Base-by-base conservation (phyloP, 371 early-diverging fungal species). In the Syncephalastrum sp. region DNA sequence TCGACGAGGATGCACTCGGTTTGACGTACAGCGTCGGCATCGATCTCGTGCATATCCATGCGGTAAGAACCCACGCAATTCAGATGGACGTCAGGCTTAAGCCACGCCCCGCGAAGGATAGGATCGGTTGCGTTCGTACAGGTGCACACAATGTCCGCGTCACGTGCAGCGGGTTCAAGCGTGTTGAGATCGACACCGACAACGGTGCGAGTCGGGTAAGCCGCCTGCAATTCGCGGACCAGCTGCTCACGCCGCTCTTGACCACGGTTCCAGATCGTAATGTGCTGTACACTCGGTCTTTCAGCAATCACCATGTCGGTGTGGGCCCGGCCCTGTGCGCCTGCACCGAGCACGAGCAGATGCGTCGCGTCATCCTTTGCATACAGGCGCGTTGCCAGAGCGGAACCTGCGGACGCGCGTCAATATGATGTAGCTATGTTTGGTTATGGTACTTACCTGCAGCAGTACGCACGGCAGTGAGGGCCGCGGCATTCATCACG, bases 31-130 rank as follows among this genome's bases (percentile, higher is more conserved):
- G 76, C 61, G 1, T 72, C 68, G 24, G 68, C 65, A 62, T 86
- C 86, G 2, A 86, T 68, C 50, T 86, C 86, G 29, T 82, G 83
- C 86, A 84, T 86, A 38, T 76, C 70, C 47, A 80, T 67, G 8
- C 64, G 75, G 53, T 76, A 86, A 5, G 86, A 84, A 5, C 86
- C 86, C 4, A 86, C 73, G 59, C 83, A 79, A 48, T 83, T 84
- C 25, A 86, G 43, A 57, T 86, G 86, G 7, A 75, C 73, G 24
- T 81, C 78, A 0, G 70, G 54, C 50, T 70, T 76, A 12, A 83
- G 63, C 82, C 81, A 82, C 19, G 65, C 54, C 8, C 86, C 84
- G 43, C 57, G 61, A 41, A 86, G 63, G 6, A 86, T 59, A 0
- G 86, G 76, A 15, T 70, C 61, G 1, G 59, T 67, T 1, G 79